These are phyloP conservation scores for Saccharomycopsis fermentans DNA, from an alignment of 805 yeast species.

Conservation along the genomic window DNA sequence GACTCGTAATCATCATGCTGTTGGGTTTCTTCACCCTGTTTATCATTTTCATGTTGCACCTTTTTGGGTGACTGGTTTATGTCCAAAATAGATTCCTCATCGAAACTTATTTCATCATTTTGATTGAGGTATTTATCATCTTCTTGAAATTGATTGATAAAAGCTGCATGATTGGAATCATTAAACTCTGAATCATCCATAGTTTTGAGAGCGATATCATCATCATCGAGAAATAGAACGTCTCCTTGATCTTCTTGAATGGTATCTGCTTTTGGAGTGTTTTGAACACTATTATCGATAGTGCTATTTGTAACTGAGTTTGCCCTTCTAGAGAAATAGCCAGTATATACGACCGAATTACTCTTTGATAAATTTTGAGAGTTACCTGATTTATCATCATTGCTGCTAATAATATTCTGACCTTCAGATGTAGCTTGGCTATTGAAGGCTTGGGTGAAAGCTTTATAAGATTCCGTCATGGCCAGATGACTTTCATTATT, in stretches of 20 bases:
- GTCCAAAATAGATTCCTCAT: not conserved
- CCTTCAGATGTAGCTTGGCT: not conserved
- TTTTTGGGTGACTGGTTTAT: not conserved
- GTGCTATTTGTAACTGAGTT: not conserved
- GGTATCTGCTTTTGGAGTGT: not conserved
- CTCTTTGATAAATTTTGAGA: slow-evolving; percentile 1
- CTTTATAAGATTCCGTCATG: not conserved
- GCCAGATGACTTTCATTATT: not conserved
- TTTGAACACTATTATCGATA: not conserved
- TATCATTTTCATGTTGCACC: not conserved
- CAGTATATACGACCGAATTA: slow-evolving; percentile 15
- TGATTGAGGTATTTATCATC: not conserved
- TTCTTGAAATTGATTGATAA: not conserved
- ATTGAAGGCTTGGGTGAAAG: not conserved
- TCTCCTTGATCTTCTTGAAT: not conserved
- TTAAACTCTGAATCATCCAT: not conserved
- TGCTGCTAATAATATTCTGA: not conserved
- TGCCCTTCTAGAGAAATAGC: slow-evolving; percentile 14
- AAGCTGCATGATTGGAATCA: not conserved
- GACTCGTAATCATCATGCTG: not conserved
- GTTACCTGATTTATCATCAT: not conserved
- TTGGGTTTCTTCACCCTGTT: not conserved
- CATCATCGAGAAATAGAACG: not conserved
- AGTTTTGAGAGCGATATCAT: not conserved
- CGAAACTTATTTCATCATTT: not conserved